Base-by-base conservation (phyloP, 2,329 filamentous ascomycete genomes). In the Epichloe brachyelytri region DNA sequence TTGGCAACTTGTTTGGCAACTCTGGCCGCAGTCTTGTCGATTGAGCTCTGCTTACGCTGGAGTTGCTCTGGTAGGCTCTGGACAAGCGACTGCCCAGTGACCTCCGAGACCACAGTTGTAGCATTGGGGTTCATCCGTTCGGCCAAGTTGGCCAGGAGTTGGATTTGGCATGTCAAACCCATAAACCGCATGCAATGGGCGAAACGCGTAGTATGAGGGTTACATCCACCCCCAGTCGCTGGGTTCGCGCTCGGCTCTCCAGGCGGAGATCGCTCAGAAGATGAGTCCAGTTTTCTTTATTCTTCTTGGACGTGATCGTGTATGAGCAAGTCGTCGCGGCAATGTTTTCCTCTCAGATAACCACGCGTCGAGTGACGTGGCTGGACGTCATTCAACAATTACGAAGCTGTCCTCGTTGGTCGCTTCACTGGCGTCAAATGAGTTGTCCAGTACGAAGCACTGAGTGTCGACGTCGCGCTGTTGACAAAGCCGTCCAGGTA, bases 1-100 rank as follows among this genome's bases (percentile, higher is more conserved):
- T 46, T 47, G 34, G 22, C 20, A 30, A 26, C 19, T 8, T 4
- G 46, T 41, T 46, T 47, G 34, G 30, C 20, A 30, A 26, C 20
- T 8, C 30, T 3, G 46, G 45, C 19, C 20, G 14, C 7, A 26
- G 34, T 12, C n/a, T 38, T 20, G 38, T 33, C 19, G 17, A 15
- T 22, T 14, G 33, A 30, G 15, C 20, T 47, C 8, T 17, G 71
- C 76, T 73, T 70, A 79, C 76, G 70, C 71, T 56, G 73, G 73
- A 44, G 70, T 68, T 56, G 65, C 62, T 54, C 73, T 65, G 22
- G 71, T 74, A 20, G 72, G 69, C 53, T 77, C 71, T 7, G 74
- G 76, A 58, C 76, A 80, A 47, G 73, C 74, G 49, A 77, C 64
- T 12, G 73, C 66, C 67, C 74, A 78, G 59, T 80, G 77, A 4